Evolutionary conservation across 345 rosid genomes (phyloP).

Genomic region (Sisymbrium altissimum): DNA sequence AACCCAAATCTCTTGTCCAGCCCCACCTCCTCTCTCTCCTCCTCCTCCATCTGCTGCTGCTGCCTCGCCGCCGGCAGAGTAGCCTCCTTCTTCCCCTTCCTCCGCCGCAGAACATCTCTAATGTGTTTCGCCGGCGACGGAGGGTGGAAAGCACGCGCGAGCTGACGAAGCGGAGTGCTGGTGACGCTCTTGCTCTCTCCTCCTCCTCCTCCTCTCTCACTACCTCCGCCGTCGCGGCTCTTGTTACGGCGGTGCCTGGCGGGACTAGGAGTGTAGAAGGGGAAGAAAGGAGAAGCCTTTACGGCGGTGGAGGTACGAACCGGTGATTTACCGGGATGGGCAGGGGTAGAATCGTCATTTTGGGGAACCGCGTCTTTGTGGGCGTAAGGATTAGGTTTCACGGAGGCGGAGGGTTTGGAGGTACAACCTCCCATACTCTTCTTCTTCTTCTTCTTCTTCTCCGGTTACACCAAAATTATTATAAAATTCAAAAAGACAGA

Average conservation of each 20-base stretch:
- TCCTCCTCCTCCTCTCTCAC: not conserved
- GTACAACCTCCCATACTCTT: constrained; percentile 66
- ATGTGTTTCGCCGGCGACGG: constrained; percentile 97
- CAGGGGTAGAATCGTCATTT: constrained; percentile 34
- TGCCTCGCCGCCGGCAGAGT: constrained; percentile 30
- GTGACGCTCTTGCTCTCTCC: constrained; percentile 36
- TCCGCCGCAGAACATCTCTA: constrained; percentile 59
- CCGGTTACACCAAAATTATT: not conserved
- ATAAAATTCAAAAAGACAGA: constrained; percentile 5
- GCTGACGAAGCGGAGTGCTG: constrained; percentile 67
- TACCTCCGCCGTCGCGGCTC: constrained; percentile 39
- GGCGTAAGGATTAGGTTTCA: constrained; percentile 64
- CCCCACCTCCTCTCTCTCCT: constrained; percentile 42
- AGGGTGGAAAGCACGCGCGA: constrained; percentile 76
- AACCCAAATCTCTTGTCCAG: constrained; percentile 92
- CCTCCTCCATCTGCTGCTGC: constrained; percentile 41
- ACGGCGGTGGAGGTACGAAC: constrained; percentile 27
- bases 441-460: not conserved
- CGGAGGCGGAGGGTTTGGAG: constrained; percentile 54
- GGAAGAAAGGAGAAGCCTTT: constrained; percentile 47
- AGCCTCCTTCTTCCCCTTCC: constrained; percentile 43
- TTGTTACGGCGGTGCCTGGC: constrained; percentile 49
- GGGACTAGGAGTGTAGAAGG: constrained; percentile 67
- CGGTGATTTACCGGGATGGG: constrained; percentile 33
- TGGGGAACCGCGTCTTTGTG: constrained; percentile 30